These are phyloP conservation scores for Solanum ahanhuiri DNA, from an alignment of 257 asterid genomes.

Conservation along the genomic window DNA sequence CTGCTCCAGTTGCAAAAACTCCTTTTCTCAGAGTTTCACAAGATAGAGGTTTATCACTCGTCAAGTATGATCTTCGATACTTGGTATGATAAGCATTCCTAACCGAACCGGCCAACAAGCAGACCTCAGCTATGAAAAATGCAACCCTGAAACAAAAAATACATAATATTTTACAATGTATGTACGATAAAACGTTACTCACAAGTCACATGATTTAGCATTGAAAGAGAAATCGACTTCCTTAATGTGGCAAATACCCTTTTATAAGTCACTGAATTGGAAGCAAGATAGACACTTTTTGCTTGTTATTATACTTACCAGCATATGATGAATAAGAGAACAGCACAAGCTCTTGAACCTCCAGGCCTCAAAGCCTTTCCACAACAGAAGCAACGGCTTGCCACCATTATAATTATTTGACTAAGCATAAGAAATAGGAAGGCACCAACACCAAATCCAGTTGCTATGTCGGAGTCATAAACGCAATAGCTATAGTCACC, in stretches of 20 bases:
- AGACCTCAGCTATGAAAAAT: conserved; percentile 66
- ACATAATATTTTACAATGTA: not conserved
- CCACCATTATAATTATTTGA: conserved; percentile 59
- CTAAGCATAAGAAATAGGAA: conserved; percentile 66
- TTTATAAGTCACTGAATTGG: not conserved
- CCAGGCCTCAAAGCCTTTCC: conserved; percentile 82
- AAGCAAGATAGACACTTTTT: not conserved
- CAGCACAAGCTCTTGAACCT: conserved; percentile 87
- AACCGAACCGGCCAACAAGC: conserved; percentile 86
- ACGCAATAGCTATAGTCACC: conserved; percentile 33
- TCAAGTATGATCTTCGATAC: conserved; percentile 20
- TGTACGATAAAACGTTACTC: not conserved
- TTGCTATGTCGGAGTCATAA: conserved; percentile 73
- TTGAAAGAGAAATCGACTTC: not conserved
- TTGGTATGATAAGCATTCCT: conserved; percentile 86
- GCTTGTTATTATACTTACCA: conserved; percentile 32
- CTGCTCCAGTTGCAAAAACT: conserved; percentile 90
- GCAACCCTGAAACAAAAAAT: conserved; percentile 48
- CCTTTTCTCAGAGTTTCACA: conserved; percentile 90
- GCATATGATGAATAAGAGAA: conserved; percentile 69
- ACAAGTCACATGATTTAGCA: not conserved
- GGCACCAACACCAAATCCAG: conserved; percentile 88
- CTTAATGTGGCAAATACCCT: not conserved
- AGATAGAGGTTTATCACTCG: conserved; percentile 40
- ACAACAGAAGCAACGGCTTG: conserved; percentile 82